These are phyloP conservation scores for Raddia distichophylla DNA, from an alignment of 176 grass and related monocot genomes.

Conservation along the genomic window DNA sequence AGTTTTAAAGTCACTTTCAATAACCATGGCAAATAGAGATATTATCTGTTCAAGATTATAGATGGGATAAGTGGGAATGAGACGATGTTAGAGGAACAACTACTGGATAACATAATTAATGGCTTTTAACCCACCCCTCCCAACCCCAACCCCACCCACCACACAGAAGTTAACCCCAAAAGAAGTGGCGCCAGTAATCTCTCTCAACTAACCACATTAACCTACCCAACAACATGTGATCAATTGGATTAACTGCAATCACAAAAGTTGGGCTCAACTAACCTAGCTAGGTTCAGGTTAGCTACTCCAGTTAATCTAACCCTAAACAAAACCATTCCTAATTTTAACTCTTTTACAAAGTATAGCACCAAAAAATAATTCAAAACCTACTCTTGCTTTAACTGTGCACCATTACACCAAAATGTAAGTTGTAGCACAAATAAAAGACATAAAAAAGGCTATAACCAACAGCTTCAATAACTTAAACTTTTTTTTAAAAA, in stretches of 20 bases:
- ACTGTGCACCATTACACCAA: neutral
- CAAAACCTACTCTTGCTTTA: slow-evolving; percentile 5
- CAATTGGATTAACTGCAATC: too few species aligned
- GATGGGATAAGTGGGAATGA: neutral
- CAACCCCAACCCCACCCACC: too few species aligned
- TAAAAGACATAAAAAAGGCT: neutral
- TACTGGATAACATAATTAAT: neutral
- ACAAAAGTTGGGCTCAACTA: too few species aligned
- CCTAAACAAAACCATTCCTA: neutral
- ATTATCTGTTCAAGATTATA: neutral
- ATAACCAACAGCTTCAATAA: slow-evolving; percentile 15
- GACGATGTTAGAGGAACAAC: neutral
- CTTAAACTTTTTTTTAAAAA: neutral
- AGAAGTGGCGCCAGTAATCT: too few species aligned
- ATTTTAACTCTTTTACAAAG: slow-evolving; percentile 9
- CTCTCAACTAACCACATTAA: too few species aligned
- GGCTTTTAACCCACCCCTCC: too few species aligned
- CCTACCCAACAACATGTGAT: too few species aligned
- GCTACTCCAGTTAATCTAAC: too few species aligned
- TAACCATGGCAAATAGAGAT: neutral
- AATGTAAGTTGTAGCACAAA: slow-evolving; percentile 7
- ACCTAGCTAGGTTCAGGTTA: too few species aligned
- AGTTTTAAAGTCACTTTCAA: too few species aligned
- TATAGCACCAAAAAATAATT: slow-evolving; percentile 31
- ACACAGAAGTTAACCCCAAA: too few species aligned